Base-by-base conservation (phyloP, 257 asterid genomes). In the Nicotiana attenuata region DNA sequence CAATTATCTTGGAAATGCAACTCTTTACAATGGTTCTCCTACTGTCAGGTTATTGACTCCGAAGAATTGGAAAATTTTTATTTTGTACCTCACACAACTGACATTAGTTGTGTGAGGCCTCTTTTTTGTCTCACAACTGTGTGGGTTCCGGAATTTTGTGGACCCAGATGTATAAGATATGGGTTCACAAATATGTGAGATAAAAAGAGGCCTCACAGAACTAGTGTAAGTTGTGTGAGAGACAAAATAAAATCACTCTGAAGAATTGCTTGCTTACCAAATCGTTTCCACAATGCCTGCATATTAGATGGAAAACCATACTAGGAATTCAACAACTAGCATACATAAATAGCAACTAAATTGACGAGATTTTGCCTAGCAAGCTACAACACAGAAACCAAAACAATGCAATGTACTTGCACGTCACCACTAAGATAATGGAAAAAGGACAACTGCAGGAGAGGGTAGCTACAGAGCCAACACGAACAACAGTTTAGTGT, bases 371-470 rank as follows among this genome's bases (percentile, higher is more conserved):
- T 75, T 47, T 75, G 24, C 61, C 61, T 50, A 7, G 31, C 63
- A 75, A 24, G 35, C 35, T 71, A 20, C 35, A 14, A 16, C 24
- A 24, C 41, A 75, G 45, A 75, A 50, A 75, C 79, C 33, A 75
- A 75, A 71, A 71, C 35, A 71, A 71, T 71, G 78, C 15, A 7
- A 71, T 41, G 60, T 71, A 71, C 78, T 45, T 71, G 57, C 78
- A 71, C 13, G 60, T 71, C 60, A 71, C 78, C 78, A 71, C 60
- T 22, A 22, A 45, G 47, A 45, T 71, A 71, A 45, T 47, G 38
- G 60, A 20, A 71, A 16, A 26, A 13, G 79, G 79, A 50, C 45
- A 47, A 22, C 45, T 24, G 79, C 79, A 75, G 63, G 45, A 47
- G 63, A 24, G 61, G 63, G 41, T 75, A 75, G 63, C 79, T 22